Evolutionary conservation across 345 rosid species (phyloP), one percentile per base, ranked within the genome.

Genomic region (Geranium brycei): DNA sequence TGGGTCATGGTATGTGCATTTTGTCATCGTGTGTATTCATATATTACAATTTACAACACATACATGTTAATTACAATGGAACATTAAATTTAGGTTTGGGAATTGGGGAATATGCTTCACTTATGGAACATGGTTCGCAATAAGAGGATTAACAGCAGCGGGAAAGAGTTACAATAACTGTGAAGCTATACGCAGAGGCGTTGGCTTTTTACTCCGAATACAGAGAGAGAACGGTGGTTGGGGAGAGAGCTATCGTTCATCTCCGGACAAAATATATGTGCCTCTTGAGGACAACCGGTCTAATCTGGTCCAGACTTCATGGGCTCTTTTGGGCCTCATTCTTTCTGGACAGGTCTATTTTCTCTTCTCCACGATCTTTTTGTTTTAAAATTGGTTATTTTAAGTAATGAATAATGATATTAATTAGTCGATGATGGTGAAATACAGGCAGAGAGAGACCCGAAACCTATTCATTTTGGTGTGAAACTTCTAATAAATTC

Each of bases 1-100:
- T 35, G 95, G 95, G 56, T 81, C 80, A 63, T 84, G 92, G 91
- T 81, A 56, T n/a, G n/a, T n/a, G n/a, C n/a, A n/a, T n/a, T n/a
- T n/a, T n/a, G n/a, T n/a, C n/a, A n/a, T n/a, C 31, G 87, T 23
- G 28, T 1, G 1, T 23, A 23, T 23, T 23, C 28, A 23, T 23
- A 23, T 23, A 23, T 23, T 23, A 23, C 2, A 23, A 23, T 2
- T 23, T 23, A 23, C 2, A 23, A 23, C 28, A 23, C 28, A 23
- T 23, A 23, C 28, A 1, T 23, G 28, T 23, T 23, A 23, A 23
- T 23, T 23, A 23, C 2, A 23, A 23, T 23, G 28, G 28, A 23
- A 0, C 1, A 23, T 23, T 23, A 23, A 23, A 23, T 23, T 23
- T 23, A 35, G 41, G 41, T 35, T 35, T 35, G 41, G 87, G 12